phyloP scores from a whole-genome alignment of 1,284 basidiomycete species.

The Mrakiaceae sp. region DNA sequence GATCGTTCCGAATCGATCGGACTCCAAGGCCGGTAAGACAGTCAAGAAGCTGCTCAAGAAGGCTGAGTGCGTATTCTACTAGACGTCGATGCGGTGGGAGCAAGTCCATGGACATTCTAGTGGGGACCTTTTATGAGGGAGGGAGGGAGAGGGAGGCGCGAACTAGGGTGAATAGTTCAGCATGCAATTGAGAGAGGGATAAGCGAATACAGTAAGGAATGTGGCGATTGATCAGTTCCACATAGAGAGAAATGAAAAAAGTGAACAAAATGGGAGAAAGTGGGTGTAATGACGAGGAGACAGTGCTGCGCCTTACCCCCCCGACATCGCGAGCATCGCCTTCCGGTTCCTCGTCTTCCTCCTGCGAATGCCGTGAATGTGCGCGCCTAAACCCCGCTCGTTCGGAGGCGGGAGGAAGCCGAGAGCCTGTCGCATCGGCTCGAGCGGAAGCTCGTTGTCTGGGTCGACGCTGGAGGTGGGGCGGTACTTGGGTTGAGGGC shows the following conservation, averaged over 20 bases:
- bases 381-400: slow-evolving; percentile 1
- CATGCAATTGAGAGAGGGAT: too few relatives aligned
- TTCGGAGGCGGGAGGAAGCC: slow-evolving; percentile 16
- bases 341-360: too few relatives aligned
- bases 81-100: slow-evolving; percentile 16
- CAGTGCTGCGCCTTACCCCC: slow-evolving; percentile 1
- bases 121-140: background rate
- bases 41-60: too few relatives aligned
- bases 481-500: background rate
- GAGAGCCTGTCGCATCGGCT: slow-evolving; percentile 8
- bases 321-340: too few relatives aligned
- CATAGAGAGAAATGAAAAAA: too few relatives aligned
- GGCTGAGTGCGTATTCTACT: too few relatives aligned
- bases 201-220: too few relatives aligned
- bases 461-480: background rate
- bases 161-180: background rate
- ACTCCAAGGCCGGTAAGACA: slow-evolving; percentile 19
- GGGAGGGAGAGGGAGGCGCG: background rate
- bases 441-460: background rate
- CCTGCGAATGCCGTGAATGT: slow-evolving; percentile 1
- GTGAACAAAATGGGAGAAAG: too few relatives aligned
- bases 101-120: background rate
- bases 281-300: slow-evolving; percentile 15
- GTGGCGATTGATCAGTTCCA: too few relatives aligned
- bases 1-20: slow-evolving; percentile 34